Conservation (phyloP, 2,329 filamentous ascomycete genomes). For the Cladophialophora bantiana region DNA sequence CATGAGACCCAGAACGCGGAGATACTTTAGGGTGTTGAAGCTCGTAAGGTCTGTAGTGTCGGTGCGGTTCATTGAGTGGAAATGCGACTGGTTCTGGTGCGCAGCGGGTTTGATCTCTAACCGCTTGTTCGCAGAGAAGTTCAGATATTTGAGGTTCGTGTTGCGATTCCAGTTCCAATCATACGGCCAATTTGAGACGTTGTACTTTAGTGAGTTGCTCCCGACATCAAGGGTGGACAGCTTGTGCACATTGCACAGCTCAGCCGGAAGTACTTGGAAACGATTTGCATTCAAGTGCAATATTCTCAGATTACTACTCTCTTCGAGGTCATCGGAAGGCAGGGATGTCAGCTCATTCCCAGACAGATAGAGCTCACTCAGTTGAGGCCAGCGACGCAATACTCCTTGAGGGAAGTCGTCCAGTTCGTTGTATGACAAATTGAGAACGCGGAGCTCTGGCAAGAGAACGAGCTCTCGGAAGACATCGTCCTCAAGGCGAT, state of each 20-base stretch:
- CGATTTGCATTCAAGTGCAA: constrained; percentile 97
- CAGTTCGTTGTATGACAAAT: constrained; percentile 92
- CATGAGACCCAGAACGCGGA: constrained; percentile 92
- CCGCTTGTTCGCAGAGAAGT: constrained; percentile 94
- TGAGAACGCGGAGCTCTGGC: constrained; percentile 83
- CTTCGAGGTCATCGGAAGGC: constrained; percentile 91
- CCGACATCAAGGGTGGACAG: constrained; percentile 91
- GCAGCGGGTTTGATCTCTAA: constrained; percentile 77
- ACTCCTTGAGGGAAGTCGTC: constrained; percentile 90
- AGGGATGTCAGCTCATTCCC: constrained; percentile 92
- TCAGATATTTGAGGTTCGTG: constrained; percentile 90
- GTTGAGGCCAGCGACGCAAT: constrained; percentile 85
- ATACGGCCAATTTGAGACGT: constrained; percentile 98
- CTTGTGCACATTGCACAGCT: constrained; percentile 92
- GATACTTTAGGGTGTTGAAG: constrained; percentile 82
- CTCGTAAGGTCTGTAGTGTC: constrained; percentile 75
- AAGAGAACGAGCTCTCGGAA: constrained; percentile 89
- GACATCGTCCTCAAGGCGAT: constrained; percentile 90
- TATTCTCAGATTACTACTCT: constrained; percentile 83
- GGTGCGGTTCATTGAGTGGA: constrained; percentile 59
- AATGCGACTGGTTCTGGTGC: constrained; percentile 57
- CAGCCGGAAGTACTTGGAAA: constrained; percentile 93
- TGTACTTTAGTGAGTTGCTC: constrained; percentile 96
- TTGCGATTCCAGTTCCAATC: constrained; percentile 99
- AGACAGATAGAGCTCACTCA: constrained; percentile 91